These are phyloP conservation scores for Helminthosporium solani DNA, from an alignment of 2,329 filamentous ascomycete species.

Conservation along the genomic window DNA sequence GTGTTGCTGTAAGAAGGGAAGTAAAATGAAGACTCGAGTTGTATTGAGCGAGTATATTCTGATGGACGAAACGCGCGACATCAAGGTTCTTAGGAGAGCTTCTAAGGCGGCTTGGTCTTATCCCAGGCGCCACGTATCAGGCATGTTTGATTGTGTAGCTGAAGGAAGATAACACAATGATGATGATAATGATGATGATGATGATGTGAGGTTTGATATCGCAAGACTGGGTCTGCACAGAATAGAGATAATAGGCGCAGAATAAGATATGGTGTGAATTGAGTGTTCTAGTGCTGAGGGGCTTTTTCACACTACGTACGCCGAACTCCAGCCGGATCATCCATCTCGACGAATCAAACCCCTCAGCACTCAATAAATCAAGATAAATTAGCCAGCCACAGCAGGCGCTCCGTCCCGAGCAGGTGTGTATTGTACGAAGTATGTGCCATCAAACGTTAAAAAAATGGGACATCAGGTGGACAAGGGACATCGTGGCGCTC, in stretches of 20 bases:
- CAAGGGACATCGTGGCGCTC: background rate
- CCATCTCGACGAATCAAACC: background rate
- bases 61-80: background rate
- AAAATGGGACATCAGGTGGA: background rate
- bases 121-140: background rate
- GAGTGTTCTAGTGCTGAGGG: constrained; percentile 6
- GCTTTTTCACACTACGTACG: background rate
- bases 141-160: background rate
- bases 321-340: background rate
- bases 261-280: background rate
- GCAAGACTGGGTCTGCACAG: background rate
- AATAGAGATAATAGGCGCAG: background rate
- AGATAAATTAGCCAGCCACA: background rate
- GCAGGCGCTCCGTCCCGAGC: background rate
- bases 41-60: no score
- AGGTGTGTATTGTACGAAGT: no score
- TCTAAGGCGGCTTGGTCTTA: background rate
- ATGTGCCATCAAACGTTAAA: background rate
- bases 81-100: background rate
- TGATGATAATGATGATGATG: no score
- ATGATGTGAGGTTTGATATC: background rate
- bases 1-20: background rate
- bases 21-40: background rate
- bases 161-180: no score
- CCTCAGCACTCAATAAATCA: background rate